Percentiles rank a stretch among this genome's conserved stretches.
These are phyloP conservation scores for Xanthoconium purpureum DNA, from an alignment of 768 basidiomycete genomes.

Conservation along the genomic window DNA sequence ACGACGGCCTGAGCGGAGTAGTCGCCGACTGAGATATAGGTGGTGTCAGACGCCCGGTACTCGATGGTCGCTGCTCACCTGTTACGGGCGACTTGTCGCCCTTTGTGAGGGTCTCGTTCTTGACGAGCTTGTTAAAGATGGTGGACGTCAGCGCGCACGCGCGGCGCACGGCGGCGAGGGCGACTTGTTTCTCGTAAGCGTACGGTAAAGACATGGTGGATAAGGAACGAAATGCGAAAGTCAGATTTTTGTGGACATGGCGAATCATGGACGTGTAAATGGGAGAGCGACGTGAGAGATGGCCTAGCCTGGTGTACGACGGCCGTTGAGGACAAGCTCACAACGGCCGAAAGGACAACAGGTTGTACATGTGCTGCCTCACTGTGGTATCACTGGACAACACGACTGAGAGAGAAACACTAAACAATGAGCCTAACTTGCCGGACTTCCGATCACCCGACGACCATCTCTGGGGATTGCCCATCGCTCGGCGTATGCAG, in stretches of 20 bases:
- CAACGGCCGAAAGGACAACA: too few species aligned
- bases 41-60: not conserved
- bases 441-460: too few species aligned
- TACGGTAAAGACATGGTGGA: constrained; percentile 52
- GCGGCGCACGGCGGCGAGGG: constrained; percentile 81
- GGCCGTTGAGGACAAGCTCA: too few species aligned
- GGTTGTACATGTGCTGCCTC: too few species aligned
- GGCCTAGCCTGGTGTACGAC: too few species aligned
- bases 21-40: constrained; percentile 78
- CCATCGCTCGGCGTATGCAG: too few species aligned
- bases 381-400: too few species aligned
- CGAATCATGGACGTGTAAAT: constrained; percentile 9
- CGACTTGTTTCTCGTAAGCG: constrained; percentile 72
- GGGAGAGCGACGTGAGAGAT: too few species aligned
- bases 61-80: constrained; percentile 40
- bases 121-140: constrained; percentile 83
- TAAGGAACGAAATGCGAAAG: not conserved
- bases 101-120: constrained; percentile 84
- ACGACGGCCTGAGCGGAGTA: constrained; percentile 93
- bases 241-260: constrained; percentile 11
- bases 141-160: constrained; percentile 81
- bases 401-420: too few species aligned
- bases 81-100: constrained; percentile 92
- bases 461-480: too few species aligned
- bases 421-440: too few species aligned